A percentile compares a stretch with the other conserved stretches of the same genome.
Evolutionary conservation across 352 stramenopile genomes (phyloP).

Genomic region (Pythium chondricola): DNA sequence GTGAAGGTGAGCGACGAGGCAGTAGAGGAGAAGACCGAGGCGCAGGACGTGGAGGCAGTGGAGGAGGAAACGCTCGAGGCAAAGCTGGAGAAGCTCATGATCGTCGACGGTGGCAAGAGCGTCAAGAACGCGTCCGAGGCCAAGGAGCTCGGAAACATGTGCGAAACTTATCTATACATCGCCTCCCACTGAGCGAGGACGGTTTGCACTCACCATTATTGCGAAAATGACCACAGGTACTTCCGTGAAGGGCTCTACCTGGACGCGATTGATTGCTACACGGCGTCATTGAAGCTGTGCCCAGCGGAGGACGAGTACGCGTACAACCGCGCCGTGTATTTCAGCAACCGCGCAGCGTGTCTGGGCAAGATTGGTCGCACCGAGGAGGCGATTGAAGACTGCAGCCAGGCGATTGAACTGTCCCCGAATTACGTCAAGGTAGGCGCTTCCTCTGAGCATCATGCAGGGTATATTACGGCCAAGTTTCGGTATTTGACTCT

Average conservation of each 20-base stretch:
- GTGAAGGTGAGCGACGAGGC: conserved; percentile 11
- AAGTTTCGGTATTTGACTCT: no score
- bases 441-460: no score
- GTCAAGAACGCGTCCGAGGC: conserved; percentile 66
- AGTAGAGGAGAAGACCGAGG: neutral
- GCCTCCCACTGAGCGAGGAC: no score
- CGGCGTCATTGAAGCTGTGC: conserved; percentile 72
- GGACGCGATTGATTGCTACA: conserved; percentile 85
- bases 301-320: conserved; percentile 67
- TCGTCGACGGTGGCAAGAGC: conserved; percentile 34
- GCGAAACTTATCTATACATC: no score
- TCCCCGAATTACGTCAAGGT: conserved; percentile 97
- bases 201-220: no score
- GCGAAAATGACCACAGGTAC: no score
- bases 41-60: conserved; percentile 17
- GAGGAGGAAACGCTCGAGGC: conserved; percentile 58
- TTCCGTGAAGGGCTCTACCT: conserved; percentile 64
- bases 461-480: no score
- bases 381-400: conserved; percentile 93
- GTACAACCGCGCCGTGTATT: conserved; percentile 83
- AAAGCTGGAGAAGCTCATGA: conserved; percentile 50
- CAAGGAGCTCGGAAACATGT: conserved; percentile 86
- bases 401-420: conserved; percentile 89
- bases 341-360: conserved; percentile 80
- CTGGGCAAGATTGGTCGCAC: conserved; percentile 53